Evolutionary conservation across 208 protist genomes (phyloP), one percentile per base, ranked within the genome.

Genomic region (Blastocrithidia nonstop): DNA sequence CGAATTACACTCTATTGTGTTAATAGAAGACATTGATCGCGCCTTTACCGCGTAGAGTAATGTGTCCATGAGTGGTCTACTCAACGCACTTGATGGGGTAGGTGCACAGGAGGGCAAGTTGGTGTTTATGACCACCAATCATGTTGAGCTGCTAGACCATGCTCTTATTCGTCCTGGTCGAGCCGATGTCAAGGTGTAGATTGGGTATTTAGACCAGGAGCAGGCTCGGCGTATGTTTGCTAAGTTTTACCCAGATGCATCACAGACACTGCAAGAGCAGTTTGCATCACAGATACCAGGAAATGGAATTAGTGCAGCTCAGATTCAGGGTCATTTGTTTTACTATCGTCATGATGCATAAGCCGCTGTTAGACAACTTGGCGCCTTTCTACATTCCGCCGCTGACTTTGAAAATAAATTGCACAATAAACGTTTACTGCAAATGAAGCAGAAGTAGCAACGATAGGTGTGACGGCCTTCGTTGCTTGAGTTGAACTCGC

Each of bases 91-190:
- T 4, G 95, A 98, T 47, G 95, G 95, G 20, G 71, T 97, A n/a
- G 78, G 70, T 0, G 80, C 85, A n/a, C 84, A 93, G 26, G 93
- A 98, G 40, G 94, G 92, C 5, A 50, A 88, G 26, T 33, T 98
- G 2, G 62, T 98, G n/a, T 96, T 98, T 62, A 93, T 98, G 79
- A 98, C 95, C 3, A 98, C 95, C 5, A 98, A 98, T 56, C 92
- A 98, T 62, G 70, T 96, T 11, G 93, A 97, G 23, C 57, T 74
- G 29, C 61, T 98, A 1, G 87, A 96, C 49, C 75, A 81, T 4
- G 93, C 95, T 1, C 66, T 98, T 2, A 96, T 98, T 35, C 73
- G 95, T 6, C 92, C 94, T 0, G 95, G 95, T 1, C 66, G 95
- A 0, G 84, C 94, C 5, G 95, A 98, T 61, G 66, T 96, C 28